Conservation (phyloP, 345 rosid species). For the Populus davidiana region DNA sequence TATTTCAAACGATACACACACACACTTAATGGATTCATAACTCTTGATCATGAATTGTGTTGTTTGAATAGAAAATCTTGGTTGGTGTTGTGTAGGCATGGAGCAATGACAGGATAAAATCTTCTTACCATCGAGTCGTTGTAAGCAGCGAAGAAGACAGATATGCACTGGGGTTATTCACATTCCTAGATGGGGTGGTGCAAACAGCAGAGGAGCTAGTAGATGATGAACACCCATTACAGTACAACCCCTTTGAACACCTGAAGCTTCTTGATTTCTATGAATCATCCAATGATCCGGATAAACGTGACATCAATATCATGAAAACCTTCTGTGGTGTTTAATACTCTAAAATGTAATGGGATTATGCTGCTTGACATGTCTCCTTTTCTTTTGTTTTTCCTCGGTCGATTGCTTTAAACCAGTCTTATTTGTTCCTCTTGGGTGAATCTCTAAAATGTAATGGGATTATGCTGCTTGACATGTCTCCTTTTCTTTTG, state of each 20-base stretch:
- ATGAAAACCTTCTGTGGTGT: conserved; percentile 55
- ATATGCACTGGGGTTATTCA: conserved; percentile 55
- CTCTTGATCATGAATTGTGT: not conserved
- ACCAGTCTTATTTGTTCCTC: too few relatives aligned
- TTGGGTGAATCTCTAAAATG: too few relatives aligned
- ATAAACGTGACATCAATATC: conserved; percentile 42
- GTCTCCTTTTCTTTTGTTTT: too few relatives aligned
- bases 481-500: too few relatives aligned
- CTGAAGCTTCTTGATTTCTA: conserved; percentile 47
- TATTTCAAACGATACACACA: not conserved
- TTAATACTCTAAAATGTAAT: not conserved
- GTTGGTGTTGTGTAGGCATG: conserved; percentile 45
- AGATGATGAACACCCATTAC: conserved; percentile 54
- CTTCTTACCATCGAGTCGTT: conserved; percentile 57
- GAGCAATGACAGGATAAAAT: conserved; percentile 66
- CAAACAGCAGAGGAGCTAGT: conserved; percentile 50
- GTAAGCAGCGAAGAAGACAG: conserved; percentile 44
- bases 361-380: too few relatives aligned
- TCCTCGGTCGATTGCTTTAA: too few relatives aligned
- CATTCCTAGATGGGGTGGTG: conserved; percentile 44
- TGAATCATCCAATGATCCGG: conserved; percentile 18
- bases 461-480: too few relatives aligned
- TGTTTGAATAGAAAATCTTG: too few relatives aligned
- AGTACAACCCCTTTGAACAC: conserved; percentile 58
- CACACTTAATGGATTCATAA: not conserved